Percentiles rank a stretch among this genome's conserved stretches.
These are phyloP conservation scores for Hypoxylon perforatum DNA, from an alignment of 495 filamentous ascomycete genomes.

Conservation along the genomic window DNA sequence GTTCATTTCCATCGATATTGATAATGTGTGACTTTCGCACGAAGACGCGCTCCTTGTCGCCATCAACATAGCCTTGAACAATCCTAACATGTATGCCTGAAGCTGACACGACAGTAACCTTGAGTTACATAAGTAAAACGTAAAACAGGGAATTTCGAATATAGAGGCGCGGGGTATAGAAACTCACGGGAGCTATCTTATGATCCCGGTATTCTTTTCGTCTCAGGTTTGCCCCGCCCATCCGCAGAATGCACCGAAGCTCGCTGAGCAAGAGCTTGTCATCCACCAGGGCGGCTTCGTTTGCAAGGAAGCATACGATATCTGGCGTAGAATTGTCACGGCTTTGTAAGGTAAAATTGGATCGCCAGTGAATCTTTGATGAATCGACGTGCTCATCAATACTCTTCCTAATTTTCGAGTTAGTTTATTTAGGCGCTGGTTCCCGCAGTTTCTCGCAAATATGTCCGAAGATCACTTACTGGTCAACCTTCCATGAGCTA, in stretches of 20 bases:
- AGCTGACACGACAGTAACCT: constrained; percentile 7
- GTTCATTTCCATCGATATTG: neutral
- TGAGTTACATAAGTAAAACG: constrained; percentile 3
- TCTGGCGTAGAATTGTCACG: constrained; percentile 7
- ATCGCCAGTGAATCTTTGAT: constrained; percentile 3
- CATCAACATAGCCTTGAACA: constrained; percentile 7
- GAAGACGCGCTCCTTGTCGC: neutral
- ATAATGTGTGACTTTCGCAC: constrained; percentile 8
- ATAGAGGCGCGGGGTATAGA: neutral
- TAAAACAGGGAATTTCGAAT: constrained; percentile 7
- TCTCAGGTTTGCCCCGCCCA: neutral
- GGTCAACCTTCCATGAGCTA: constrained; percentile 6
- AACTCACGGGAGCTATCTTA: constrained; percentile 3
- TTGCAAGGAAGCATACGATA: constrained; percentile 10
- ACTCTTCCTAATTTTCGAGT: neutral
- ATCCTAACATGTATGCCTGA: neutral
- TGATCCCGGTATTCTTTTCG: neutral
- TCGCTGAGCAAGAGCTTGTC: constrained; percentile 7
- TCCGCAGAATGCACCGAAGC: constrained; percentile 5
- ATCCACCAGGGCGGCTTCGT: constrained; percentile 3
- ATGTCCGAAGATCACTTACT: constrained; percentile 5
- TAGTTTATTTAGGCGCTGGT: neutral
- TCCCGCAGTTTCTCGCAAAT: constrained; percentile 1
- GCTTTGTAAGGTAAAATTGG: constrained; percentile 4
- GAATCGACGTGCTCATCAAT: constrained; percentile 1